Conservation (phyloP, 768 basidiomycete genomes). For the Mycena haematopus region DNA sequence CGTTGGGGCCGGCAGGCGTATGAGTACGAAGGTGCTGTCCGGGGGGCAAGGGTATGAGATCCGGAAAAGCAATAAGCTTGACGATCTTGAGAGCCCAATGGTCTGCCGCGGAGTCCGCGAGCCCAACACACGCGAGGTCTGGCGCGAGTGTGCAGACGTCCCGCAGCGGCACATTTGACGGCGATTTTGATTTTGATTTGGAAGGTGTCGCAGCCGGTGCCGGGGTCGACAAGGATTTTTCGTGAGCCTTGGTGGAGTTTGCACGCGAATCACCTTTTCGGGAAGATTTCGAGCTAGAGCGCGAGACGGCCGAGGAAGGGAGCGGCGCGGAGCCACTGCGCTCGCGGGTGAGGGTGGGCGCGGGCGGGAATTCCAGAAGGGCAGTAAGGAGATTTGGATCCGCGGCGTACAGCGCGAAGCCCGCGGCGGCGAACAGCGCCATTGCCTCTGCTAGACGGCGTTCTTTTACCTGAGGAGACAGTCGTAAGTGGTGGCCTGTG, state of each 20-base stretch:
- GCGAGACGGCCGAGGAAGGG: constrained; percentile 22
- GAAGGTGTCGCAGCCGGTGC: neutral
- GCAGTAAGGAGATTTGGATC: constrained; percentile 47
- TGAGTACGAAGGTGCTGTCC: constrained; percentile 29
- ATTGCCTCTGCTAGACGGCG: constrained; percentile 68
- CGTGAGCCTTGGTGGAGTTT: constrained; percentile 13
- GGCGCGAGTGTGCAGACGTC: constrained; percentile 71
- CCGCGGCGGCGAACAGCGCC: constrained; percentile 61
- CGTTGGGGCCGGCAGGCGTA: constrained; percentile 35
- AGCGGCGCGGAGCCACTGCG: constrained; percentile 33
- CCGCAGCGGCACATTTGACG: constrained; percentile 54
- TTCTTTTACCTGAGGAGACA: constrained; percentile 63
- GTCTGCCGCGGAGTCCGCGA: constrained; percentile 70
- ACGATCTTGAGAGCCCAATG: constrained; percentile 80
- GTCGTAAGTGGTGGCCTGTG: neutral
- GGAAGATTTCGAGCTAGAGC: constrained; percentile 23
- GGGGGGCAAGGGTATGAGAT: constrained; percentile 54
- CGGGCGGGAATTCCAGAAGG: constrained; percentile 32
- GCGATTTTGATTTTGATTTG: constrained; percentile 22
- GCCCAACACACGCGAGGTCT: constrained; percentile 78
- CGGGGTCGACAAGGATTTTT: constrained; percentile 11
- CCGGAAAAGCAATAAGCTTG: constrained; percentile 78
- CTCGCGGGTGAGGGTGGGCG: constrained; percentile 34
- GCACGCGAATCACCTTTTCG: constrained; percentile 4
- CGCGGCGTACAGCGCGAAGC: constrained; percentile 68